Conservation (phyloP, 129 eudicot species). For the Artemisia argyi region DNA sequence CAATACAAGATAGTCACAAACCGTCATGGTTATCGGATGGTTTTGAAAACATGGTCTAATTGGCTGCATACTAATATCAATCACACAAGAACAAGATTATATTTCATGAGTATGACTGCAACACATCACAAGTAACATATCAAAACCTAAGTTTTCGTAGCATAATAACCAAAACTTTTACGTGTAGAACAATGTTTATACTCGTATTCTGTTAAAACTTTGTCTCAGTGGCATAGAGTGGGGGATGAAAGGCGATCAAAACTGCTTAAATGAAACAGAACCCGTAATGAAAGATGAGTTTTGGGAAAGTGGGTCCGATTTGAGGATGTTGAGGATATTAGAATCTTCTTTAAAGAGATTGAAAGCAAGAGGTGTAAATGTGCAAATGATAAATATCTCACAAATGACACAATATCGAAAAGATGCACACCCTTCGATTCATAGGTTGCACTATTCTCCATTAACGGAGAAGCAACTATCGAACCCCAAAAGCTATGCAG, state of each 20-base stretch:
- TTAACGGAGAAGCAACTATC: conserved; percentile 38
- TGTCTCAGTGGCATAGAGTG: conserved; percentile 35
- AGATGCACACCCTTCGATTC: conserved; percentile 49
- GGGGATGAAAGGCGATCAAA: conserved; percentile 33
- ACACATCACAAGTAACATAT: conserved; percentile 32
- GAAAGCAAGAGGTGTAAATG: conserved; percentile 36
- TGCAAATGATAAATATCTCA: conserved; percentile 42
- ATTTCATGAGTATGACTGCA: conserved; percentile 78
- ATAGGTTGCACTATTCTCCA: conserved; percentile 35
- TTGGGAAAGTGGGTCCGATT: conserved; percentile 50
- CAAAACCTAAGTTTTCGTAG: not conserved
- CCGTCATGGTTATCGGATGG: conserved; percentile 57
- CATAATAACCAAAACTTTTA: not conserved
- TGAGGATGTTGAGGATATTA: conserved; percentile 40
- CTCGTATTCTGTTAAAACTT: not conserved
- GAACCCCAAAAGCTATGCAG: conserved; percentile 38
- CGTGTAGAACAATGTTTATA: no score
- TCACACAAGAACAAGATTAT: conserved; percentile 50
- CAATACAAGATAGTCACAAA: conserved; percentile 37
- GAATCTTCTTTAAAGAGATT: conserved; percentile 27
- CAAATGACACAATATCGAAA: conserved; percentile 48
- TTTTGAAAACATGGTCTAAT: conserved; percentile 59
- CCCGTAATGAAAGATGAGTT: conserved; percentile 39
- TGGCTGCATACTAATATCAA: conserved; percentile 58
- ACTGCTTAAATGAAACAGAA: conserved; percentile 44